phyloP scores from a whole-genome alignment of 2,329 filamentous ascomycete genomes.

The Beauveria bassiana region DNA sequence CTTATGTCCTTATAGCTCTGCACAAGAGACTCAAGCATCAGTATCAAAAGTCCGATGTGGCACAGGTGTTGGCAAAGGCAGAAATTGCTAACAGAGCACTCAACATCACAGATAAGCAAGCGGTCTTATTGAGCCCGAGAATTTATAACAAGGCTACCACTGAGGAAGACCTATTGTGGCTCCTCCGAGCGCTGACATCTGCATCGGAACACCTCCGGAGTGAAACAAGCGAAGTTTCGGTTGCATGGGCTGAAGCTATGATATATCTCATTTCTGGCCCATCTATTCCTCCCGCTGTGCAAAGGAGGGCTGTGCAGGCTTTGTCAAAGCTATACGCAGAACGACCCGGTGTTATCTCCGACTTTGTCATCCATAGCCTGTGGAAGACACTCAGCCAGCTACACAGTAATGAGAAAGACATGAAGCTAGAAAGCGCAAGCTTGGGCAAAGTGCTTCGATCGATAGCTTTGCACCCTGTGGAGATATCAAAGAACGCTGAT shows the following conservation, averaged over 20 bases:
- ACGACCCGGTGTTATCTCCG: conserved; percentile 49
- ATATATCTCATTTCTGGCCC: conserved; percentile 69
- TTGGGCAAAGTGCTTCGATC: conserved; percentile 55
- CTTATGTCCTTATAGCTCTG: conserved; percentile 65
- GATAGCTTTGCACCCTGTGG: conserved; percentile 54
- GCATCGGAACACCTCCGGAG: conserved; percentile 48
- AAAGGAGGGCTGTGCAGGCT: conserved; percentile 52
- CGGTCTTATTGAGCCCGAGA: conserved; percentile 76
- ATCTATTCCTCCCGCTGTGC: conserved; percentile 51
- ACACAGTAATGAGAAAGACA: conserved; percentile 69
- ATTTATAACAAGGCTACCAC: conserved; percentile 72
- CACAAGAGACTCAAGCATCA: conserved; percentile 46
- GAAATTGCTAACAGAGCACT: conserved; percentile 59
- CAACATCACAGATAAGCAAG: conserved; percentile 68
- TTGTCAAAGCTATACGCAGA: conserved; percentile 59
- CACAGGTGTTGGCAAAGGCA: conserved; percentile 45
- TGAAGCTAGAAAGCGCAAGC: conserved; percentile 57
- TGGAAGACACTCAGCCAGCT: conserved; percentile 71
- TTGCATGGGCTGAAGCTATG: conserved; percentile 76
- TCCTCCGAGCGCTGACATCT: conserved; percentile 60
- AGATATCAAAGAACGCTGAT: conserved; percentile 34
- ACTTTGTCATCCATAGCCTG: conserved; percentile 61
- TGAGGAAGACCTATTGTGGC: conserved; percentile 73
- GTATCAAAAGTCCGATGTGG: conserved; percentile 43
- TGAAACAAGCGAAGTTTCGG: conserved; percentile 38